A percentile compares a stretch with the other conserved stretches of the same genome.
phyloP scores from a whole-genome alignment of 768 basidiomycete genomes.

The Leucosporidium creatinivorum region DNA sequence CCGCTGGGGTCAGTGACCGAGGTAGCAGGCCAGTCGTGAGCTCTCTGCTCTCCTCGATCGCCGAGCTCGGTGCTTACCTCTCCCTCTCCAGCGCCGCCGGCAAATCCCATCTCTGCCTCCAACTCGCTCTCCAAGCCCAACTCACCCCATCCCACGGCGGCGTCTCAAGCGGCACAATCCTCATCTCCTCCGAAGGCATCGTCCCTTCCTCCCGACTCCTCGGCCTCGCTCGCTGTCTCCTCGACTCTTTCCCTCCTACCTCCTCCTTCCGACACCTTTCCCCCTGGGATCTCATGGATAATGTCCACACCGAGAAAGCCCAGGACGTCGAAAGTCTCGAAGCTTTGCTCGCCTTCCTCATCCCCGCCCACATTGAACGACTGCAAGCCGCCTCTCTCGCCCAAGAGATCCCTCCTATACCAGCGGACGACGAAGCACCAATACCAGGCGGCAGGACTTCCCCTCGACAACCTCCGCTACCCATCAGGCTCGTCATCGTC shows the following conservation, averaged over 20 bases:
- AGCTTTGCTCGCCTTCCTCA: constrained; percentile 42
- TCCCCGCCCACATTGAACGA: constrained; percentile 44
- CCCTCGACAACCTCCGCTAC: constrained; percentile 54
- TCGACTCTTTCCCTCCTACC: constrained; percentile 25
- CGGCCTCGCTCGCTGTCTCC: constrained; percentile 34
- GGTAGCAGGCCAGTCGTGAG: constrained; percentile 8
- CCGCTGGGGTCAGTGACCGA: constrained; percentile 1
- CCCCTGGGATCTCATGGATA: constrained; percentile 34
- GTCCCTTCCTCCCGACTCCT: constrained; percentile 60
- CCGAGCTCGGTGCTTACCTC: not conserved
- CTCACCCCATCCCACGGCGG: constrained; percentile 55
- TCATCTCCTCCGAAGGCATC: constrained; percentile 63
- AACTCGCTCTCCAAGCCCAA: constrained; percentile 72
- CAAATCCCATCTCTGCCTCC: constrained; percentile 86
- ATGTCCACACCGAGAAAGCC: constrained; percentile 54
- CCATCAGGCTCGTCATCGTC: constrained; percentile 70
- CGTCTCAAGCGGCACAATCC: constrained; percentile 62
- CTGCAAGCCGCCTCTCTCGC: constrained; percentile 40
- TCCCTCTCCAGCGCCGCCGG: constrained; percentile 65
- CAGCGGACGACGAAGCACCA: constrained; percentile 49
- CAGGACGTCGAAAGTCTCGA: constrained; percentile 43
- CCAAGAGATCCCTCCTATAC: not conserved
- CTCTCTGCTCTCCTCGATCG: not conserved
- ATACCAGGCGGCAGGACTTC: constrained; percentile 45
- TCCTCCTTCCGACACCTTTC: constrained; percentile 1